Conservation (phyloP, 768 basidiomycete species). For the Candolleomyces eurysporus region DNA sequence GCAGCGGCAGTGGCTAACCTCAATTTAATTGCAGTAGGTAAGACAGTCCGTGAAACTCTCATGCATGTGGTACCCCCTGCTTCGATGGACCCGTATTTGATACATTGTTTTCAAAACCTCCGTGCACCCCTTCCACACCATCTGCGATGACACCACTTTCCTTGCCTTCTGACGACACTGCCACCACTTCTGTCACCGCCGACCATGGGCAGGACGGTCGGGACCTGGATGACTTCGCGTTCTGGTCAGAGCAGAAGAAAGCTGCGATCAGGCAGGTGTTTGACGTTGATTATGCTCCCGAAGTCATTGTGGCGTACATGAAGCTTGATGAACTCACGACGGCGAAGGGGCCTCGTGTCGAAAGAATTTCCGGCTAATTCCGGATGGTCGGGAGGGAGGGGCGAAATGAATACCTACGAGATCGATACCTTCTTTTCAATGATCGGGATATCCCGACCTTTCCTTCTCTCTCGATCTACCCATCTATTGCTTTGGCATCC, state of each 20-base stretch:
- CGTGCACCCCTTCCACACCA: conserved; percentile 26
- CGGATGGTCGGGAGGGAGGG: not conserved
- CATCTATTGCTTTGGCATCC: too few relatives aligned
- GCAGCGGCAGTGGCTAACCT: conserved; percentile 7
- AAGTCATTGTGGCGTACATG: conserved; percentile 93
- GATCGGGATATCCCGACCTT: too few relatives aligned
- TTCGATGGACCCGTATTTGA: conserved; percentile 82
- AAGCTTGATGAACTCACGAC: too few relatives aligned
- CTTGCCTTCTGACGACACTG: not conserved
- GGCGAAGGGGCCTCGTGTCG: too few relatives aligned
- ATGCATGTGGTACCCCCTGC: conserved; percentile 76
- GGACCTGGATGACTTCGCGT: conserved; percentile 90
- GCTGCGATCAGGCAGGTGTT: conserved; percentile 77
- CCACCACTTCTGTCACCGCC: conserved; percentile 13
- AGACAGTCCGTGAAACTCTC: conserved; percentile 64
- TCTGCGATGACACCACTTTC: not conserved
- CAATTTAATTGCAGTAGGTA: conserved; percentile 51
- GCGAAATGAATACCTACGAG: too few relatives aligned
- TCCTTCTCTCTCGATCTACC: too few relatives aligned
- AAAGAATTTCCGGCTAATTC: too few relatives aligned
- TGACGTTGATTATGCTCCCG: conserved; percentile 82
- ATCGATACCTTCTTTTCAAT: too few relatives aligned
- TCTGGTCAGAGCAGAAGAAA: conserved; percentile 87
- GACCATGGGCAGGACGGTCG: conserved; percentile 34
- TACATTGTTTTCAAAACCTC: conserved; percentile 61